Conservation (phyloP, 352 stramenopile species). For the Ochromonadaceae sp. region DNA sequence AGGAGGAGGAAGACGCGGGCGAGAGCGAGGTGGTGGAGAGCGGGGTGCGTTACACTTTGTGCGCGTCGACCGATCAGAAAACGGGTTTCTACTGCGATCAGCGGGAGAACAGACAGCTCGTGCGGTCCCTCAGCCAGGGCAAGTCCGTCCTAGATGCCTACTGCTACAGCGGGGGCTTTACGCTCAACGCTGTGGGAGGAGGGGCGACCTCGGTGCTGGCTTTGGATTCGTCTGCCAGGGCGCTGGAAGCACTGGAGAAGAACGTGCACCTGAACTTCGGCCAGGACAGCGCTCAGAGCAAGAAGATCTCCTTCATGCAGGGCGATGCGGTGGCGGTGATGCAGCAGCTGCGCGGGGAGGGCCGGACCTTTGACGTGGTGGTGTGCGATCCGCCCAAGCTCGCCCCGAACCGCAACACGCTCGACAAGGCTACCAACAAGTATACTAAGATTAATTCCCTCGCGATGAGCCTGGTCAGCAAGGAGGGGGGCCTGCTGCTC, state of each 20-base stretch:
- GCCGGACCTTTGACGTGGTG: conserved; percentile 43
- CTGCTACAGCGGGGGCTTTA: conserved; percentile 50
- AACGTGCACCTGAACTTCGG: conserved; percentile 45
- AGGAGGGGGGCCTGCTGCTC: conserved; percentile 42
- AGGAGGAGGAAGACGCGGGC: conserved; percentile 14
- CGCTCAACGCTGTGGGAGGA: conserved; percentile 40
- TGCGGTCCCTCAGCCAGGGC: conserved; percentile 33
- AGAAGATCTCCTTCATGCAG: conserved; percentile 33
- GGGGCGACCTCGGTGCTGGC: conserved; percentile 31
- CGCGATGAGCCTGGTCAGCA: conserved; percentile 11
- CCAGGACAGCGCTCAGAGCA: too few species aligned
- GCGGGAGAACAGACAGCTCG: conserved; percentile 43
- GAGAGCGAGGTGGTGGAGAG: conserved; percentile 32
- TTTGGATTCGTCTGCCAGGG: conserved; percentile 44
- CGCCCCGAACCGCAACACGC: conserved; percentile 33
- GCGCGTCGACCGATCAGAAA: conserved; percentile 46
- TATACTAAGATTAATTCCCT: conserved; percentile 33
- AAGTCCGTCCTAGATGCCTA: conserved; percentile 50
- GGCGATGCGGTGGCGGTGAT: conserved; percentile 42
- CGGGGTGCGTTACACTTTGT: conserved; percentile 43
- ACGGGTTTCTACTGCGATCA: conserved; percentile 70
- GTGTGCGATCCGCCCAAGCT: conserved; percentile 52
- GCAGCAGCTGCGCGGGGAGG: conserved; percentile 29
- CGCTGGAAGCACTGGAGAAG: conserved; percentile 33
- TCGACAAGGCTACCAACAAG: conserved; percentile 41